Percentiles rank a stretch among this genome's conserved stretches.
phyloP scores from a whole-genome alignment of 2,329 filamentous ascomycete genomes.

The Phialocephala subalpina region DNA sequence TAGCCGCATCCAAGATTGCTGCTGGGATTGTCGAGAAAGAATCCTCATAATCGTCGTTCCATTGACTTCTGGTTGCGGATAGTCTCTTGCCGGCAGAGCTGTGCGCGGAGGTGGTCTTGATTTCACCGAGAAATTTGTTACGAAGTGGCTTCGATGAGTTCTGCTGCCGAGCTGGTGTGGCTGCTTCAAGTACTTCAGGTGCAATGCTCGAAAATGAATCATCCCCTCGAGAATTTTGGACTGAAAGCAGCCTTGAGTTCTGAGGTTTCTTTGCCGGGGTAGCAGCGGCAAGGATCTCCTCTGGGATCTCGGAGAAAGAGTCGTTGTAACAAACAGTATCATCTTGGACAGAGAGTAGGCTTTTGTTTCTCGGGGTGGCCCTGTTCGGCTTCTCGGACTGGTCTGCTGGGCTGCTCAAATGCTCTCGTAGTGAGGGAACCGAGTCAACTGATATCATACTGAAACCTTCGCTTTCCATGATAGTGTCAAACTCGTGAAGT shows the following conservation, averaged over 20 bases:
- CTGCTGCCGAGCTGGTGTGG: constrained; percentile 33
- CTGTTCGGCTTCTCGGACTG: constrained; percentile 26
- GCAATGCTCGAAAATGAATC: constrained; percentile 41
- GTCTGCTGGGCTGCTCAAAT: constrained; percentile 46
- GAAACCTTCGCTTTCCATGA: constrained; percentile 64
- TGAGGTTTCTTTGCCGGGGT: constrained; percentile 29
- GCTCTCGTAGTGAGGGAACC: constrained; percentile 56
- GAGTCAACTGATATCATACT: constrained; percentile 64
- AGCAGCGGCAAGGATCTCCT: constrained; percentile 35
- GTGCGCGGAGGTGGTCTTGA: constrained; percentile 35
- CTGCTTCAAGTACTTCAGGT: constrained; percentile 35
- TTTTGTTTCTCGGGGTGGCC: constrained; percentile 26
- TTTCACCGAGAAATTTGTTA: constrained; percentile 13
- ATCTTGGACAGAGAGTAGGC: constrained; percentile 25
- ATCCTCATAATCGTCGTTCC: constrained; percentile 34
- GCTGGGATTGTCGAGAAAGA: constrained; percentile 36
- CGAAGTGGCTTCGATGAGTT: constrained; percentile 26
- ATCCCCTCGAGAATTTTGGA: constrained; percentile 27
- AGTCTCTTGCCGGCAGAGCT: constrained; percentile 13
- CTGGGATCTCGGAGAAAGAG: constrained; percentile 39
- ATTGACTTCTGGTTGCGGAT: constrained; percentile 12
- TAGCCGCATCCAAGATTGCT: constrained; percentile 27
- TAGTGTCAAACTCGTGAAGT: constrained; percentile 58
- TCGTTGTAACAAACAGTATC: constrained; percentile 25
- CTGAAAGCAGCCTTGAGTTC: constrained; percentile 29